Evolutionary conservation across 345 rosid genomes (phyloP), one percentile per base, ranked within the genome.

Genomic region (Erodium maritimum): DNA sequence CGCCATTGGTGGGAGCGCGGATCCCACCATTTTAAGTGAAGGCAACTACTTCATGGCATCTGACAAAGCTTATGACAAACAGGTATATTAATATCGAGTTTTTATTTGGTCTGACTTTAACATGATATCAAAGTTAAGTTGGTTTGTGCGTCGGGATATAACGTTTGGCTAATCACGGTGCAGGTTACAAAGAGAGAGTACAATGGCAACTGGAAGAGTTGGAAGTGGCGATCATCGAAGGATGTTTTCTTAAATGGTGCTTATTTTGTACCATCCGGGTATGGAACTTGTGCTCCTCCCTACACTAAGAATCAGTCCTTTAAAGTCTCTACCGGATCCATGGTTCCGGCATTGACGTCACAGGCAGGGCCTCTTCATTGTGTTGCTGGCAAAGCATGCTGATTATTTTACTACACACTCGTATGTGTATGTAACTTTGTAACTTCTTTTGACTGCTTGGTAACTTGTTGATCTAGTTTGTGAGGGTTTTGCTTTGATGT

Each of bases 171-270:
- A n/a, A n/a, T n/a, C n/a, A n/a, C n/a, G 33, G 7, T 25, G 7
- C 74, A 91, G 90, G 95, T 91, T 56, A 91, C 96, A 1, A 91
- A 91, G 76, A 84, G 98, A 71, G 93, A 87, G 54, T 68, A 69
- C 14, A 42, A 16, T 12, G 56, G 67, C 19, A 63, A 77, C 11
- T 84, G 90, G 90, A 73, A 80, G 61, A 70, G 57, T 29, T 91
- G 96, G 95, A 91, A 76, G 60, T 88, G 98, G 96, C 80, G 89
- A 61, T 79, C 86, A 3, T 88, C 91, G 23, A 83, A 73, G 23
- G 96, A 91, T 58, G 73, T 82, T 10, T 80, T 88, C 65, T 25
- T 68, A 60, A 86, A 91, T 45, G 98, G 98, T 4, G 96, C 98
- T 18, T 88, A 79, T 75, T 91, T 91, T 61, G 80, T 89, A 56